Conservation (phyloP, 2,329 filamentous ascomycete species). For the Diaporthe sp. region DNA sequence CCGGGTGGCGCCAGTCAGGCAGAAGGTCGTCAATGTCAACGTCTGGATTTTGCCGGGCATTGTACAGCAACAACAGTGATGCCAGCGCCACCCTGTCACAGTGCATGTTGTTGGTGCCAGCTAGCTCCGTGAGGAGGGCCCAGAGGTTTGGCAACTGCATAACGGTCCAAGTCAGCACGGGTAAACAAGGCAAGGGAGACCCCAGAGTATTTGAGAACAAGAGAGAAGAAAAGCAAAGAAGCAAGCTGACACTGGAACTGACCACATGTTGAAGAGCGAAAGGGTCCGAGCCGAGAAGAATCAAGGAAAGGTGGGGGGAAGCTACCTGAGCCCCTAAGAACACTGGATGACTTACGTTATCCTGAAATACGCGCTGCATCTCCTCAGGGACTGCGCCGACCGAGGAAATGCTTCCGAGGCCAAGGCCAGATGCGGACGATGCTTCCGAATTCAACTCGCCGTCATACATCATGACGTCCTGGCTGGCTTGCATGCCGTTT, state of each 20-base stretch:
- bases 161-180: neutral
- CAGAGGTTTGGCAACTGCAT: neutral
- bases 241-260: too few relatives aligned
- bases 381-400: slow-evolving; percentile 1
- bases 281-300: neutral
- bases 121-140: slow-evolving; percentile 6
- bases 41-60: slow-evolving; percentile 2
- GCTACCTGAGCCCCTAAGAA: slow-evolving; percentile 19
- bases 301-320: neutral
- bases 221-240: too few relatives aligned
- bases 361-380: slow-evolving; percentile 17
- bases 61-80: neutral
- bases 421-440: neutral
- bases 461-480: slow-evolving; percentile 17
- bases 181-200: neutral
- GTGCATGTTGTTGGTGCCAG: slow-evolving; percentile 14
- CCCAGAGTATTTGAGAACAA: too few relatives aligned
- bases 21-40: slow-evolving; percentile 5
- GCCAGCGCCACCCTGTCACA: slow-evolving; percentile 1
- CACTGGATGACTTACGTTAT: slow-evolving; percentile 18
- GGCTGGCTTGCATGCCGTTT: neutral
- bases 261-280: too few relatives aligned
- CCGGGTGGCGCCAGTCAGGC: slow-evolving; percentile 2
- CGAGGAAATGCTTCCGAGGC: neutral
- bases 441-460: slow-evolving; percentile 11